phyloP scores from a whole-genome alignment of 306 rosid genomes.

The Casuarina glauca region DNA sequence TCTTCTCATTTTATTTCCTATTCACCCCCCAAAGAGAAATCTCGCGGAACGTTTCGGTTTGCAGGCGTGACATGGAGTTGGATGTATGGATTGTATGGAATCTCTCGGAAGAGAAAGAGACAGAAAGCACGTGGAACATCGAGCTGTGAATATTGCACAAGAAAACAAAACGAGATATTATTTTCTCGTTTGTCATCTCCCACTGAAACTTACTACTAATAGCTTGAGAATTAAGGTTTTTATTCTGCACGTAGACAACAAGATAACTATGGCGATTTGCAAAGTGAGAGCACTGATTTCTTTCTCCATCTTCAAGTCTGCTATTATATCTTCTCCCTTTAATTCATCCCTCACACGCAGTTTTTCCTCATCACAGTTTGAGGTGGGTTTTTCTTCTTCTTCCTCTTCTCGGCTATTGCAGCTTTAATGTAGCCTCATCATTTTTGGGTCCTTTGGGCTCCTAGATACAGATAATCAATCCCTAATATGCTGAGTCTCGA shows the following conservation, averaged over 20 bases:
- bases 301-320: conserved; percentile 36
- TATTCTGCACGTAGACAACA: not conserved
- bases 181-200: not conserved
- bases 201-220: not conserved
- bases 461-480: not conserved
- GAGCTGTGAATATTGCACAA: too few species aligned
- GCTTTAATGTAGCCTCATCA: not conserved
- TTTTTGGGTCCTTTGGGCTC: conserved; percentile 2
- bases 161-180: not conserved
- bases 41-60: too few species aligned
- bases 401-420: not conserved
- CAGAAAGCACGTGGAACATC: too few species aligned
- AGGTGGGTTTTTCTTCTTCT: conserved; percentile 27
- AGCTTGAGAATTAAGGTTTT: not conserved
- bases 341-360: conserved; percentile 31
- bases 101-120: too few species aligned
- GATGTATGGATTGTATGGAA: not conserved
- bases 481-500: conserved; percentile 17
- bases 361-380: conserved; percentile 55
- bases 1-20: too few species aligned
- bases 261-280: conserved; percentile 54
- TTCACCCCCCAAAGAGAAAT: too few species aligned
- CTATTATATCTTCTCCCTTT: conserved; percentile 3
- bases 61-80: too few species aligned
- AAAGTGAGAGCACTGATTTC: conserved; percentile 44